These are phyloP conservation scores for Delonix regia DNA, from an alignment of 306 rosid genomes.

Conservation along the genomic window DNA sequence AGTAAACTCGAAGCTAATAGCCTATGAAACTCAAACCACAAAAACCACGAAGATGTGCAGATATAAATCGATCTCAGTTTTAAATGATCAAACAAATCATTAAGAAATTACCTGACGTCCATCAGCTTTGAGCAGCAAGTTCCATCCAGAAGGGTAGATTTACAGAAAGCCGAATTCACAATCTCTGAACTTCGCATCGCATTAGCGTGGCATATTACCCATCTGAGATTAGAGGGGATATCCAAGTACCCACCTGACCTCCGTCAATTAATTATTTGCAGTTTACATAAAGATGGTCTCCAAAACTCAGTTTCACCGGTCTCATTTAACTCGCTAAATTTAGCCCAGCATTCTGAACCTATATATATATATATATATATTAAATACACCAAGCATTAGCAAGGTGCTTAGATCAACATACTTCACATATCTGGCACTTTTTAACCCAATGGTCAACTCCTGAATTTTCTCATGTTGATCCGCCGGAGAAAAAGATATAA, in stretches of 20 bases:
- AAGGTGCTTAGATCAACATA: constrained; percentile 43
- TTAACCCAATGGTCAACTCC: constrained; percentile 40
- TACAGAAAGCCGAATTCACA: too few species aligned
- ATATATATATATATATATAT: constrained; percentile 45
- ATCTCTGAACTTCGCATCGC: too few species aligned
- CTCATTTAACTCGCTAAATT: constrained; percentile 29
- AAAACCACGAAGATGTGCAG: too few species aligned
- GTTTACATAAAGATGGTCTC: neutral
- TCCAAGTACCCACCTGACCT: too few species aligned
- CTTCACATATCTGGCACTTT: constrained; percentile 46
- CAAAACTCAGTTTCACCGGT: neutral
- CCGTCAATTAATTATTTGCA: neutral
- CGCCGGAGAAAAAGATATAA: constrained; percentile 19
- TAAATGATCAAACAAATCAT: too few species aligned
- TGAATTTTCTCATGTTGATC: constrained; percentile 47
- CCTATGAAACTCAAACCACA: too few species aligned
- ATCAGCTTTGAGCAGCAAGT: too few species aligned
- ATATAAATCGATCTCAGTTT: too few species aligned
- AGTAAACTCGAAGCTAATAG: too few species aligned
- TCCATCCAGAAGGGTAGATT: too few species aligned
- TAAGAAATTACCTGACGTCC: too few species aligned
- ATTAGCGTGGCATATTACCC: too few species aligned
- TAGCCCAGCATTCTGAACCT: constrained; percentile 47
- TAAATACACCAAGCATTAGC: constrained; percentile 38
- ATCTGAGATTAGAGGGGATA: neutral